phyloP scores from a whole-genome alignment of 345 rosid genomes.

The Brassica rapa region DNA sequence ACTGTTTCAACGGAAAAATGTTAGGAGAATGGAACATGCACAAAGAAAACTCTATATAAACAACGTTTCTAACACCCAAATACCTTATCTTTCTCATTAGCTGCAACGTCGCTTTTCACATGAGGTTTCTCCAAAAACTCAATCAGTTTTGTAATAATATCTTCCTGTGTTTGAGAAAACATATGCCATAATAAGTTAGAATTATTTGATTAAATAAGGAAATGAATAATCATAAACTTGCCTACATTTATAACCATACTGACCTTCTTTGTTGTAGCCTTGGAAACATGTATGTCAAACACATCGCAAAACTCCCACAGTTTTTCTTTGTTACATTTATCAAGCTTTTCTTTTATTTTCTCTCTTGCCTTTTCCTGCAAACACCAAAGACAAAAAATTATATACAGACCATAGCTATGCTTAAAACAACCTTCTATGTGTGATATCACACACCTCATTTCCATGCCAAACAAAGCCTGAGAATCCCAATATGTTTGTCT shows the following conservation, averaged over 20 bases:
- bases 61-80: not conserved
- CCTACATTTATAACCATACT: not conserved
- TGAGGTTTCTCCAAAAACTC: constrained; percentile 86
- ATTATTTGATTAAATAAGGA: not conserved
- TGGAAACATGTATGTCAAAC: constrained; percentile 68
- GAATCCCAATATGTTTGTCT: constrained; percentile 76
- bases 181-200: constrained; percentile 14
- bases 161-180: constrained; percentile 58
- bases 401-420: not conserved
- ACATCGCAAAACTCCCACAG: constrained; percentile 77
- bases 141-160: constrained; percentile 60
- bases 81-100: constrained; percentile 78
- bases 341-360: constrained; percentile 82
- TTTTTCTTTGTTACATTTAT: constrained; percentile 86
- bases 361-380: constrained; percentile 79
- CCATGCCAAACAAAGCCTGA: constrained; percentile 97
- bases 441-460: constrained; percentile 65
- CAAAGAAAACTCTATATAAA: not conserved
- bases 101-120: constrained; percentile 59
- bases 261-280: constrained; percentile 79
- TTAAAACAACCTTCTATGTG: not conserved
- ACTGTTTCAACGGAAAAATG: constrained; percentile 43
- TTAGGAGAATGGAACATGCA: not conserved
- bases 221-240: constrained; percentile 4
- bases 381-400: constrained; percentile 20